Percentiles rank a stretch among this genome's conserved stretches.
phyloP scores from a whole-genome alignment of 345 rosid species.

The Arabidopsis suecica region DNA sequence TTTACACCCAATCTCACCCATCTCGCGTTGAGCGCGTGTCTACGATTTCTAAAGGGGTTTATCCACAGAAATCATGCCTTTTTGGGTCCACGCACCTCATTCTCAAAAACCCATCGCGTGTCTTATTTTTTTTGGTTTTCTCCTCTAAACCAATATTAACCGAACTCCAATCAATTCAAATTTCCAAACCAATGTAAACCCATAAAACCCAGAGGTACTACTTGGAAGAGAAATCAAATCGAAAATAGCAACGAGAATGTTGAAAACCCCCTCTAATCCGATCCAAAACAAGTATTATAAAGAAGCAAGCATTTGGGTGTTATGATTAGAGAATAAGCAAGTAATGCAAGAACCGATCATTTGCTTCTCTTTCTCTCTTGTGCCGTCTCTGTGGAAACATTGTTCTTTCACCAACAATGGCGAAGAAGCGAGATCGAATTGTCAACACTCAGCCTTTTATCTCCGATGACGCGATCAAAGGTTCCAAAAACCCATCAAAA shows the following conservation, averaged over 20 bases:
- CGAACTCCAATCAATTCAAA: too few species aligned
- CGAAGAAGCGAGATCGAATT: constrained; percentile 65
- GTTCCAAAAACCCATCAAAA: constrained; percentile 69
- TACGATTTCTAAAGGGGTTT: too few species aligned
- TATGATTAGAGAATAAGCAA: neutral
- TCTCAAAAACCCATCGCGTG: too few species aligned
- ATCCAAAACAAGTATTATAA: constrained; percentile 19
- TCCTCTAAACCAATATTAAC: too few species aligned
- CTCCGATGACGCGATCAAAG: constrained; percentile 62
- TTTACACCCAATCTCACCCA: too few species aligned
- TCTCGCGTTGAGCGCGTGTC: too few species aligned
- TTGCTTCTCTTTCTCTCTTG: constrained; percentile 24
- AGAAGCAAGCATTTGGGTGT: too few species aligned
- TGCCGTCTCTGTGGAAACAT: constrained; percentile 19
- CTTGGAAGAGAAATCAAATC: constrained; percentile 67
- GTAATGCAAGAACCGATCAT: neutral
- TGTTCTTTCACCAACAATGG: constrained; percentile 38
- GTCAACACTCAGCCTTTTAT: constrained; percentile 73
- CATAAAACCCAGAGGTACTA: constrained; percentile 48
- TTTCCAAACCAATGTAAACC: neutral
- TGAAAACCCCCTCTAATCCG: constrained; percentile 52
- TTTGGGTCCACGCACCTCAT: too few species aligned
- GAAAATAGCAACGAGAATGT: constrained; percentile 67
- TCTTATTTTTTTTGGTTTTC: too few species aligned
- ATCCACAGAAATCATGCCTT: too few species aligned